These are phyloP conservation scores for Carex arenaria DNA, from an alignment of 202 grass and related monocot species.

Conservation along the genomic window DNA sequence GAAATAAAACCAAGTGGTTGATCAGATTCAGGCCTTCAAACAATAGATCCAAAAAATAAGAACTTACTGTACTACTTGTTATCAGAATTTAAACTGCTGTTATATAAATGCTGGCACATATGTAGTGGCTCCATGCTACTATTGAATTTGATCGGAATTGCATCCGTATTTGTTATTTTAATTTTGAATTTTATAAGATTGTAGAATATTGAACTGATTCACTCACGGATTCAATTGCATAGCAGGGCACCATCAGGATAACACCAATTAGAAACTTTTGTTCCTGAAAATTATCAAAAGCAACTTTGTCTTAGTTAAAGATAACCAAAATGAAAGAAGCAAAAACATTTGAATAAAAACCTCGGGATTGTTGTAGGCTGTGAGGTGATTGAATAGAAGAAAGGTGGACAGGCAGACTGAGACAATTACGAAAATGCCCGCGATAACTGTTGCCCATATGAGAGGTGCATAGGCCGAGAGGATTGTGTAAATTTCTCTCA, in stretches of 20 bases:
- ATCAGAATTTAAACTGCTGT: not conserved
- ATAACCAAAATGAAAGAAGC: not conserved
- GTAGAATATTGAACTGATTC: not conserved
- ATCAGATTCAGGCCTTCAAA: conserved; percentile 8
- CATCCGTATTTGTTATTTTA: not conserved
- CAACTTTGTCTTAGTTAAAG: not conserved
- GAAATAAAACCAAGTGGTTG: conserved; percentile 16
- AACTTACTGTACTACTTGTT: not conserved
- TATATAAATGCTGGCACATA: not conserved
- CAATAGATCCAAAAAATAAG: not conserved
- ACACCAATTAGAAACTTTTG: conserved; percentile 86
- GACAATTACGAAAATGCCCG: conserved; percentile 39
- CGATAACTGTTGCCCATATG: conserved; percentile 45
- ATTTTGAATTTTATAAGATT: not conserved
- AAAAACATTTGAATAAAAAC: conserved; percentile 27
- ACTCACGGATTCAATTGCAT: conserved; percentile 83
- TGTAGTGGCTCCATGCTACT: not conserved
- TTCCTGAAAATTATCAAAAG: conserved; percentile 48
- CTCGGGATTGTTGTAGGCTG: conserved; percentile 89
- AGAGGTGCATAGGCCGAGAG: conserved; percentile 34
- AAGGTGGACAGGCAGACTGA: conserved; percentile 59
- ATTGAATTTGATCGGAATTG: not conserved
- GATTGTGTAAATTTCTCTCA: conserved; percentile 30
- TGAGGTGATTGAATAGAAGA: conserved; percentile 67
- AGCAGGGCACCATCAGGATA: conserved; percentile 80